phyloP scores from a whole-genome alignment of 371 early-diverging fungal species.

The Chytridium lagenaria region DNA sequence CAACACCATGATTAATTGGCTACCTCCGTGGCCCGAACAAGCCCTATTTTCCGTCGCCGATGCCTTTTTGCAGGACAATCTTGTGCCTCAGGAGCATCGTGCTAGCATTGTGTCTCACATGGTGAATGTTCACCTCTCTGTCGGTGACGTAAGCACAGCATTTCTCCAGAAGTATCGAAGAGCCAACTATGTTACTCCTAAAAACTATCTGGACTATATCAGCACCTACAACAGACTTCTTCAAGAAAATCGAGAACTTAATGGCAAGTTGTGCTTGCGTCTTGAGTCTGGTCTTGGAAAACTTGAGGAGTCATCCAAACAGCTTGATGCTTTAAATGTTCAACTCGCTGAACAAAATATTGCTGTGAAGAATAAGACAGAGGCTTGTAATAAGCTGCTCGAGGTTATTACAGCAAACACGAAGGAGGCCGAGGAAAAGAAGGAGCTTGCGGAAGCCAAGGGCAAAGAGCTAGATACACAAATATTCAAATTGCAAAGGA shows the following conservation, averaged over 20 bases:
- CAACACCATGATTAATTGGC: conserved; percentile 69
- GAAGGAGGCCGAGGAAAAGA: conserved; percentile 65
- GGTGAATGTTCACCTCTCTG: conserved; percentile 63
- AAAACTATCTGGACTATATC: conserved; percentile 67
- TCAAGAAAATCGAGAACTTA: conserved; percentile 59
- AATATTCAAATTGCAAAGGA: conserved; percentile 65
- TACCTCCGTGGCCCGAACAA: conserved; percentile 69
- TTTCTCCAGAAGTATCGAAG: conserved; percentile 62
- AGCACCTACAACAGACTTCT: conserved; percentile 60
- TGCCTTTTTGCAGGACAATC: conserved; percentile 56
- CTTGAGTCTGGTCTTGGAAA: conserved; percentile 64
- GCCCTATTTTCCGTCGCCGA: conserved; percentile 65
- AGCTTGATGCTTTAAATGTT: conserved; percentile 61
- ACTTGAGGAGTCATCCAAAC: conserved; percentile 62
- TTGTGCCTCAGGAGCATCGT: conserved; percentile 53
- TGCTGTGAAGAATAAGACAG: conserved; percentile 64
- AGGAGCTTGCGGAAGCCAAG: conserved; percentile 61
- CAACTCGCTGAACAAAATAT: conserved; percentile 67
- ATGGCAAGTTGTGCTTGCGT: conserved; percentile 56
- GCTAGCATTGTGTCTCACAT: conserved; percentile 58
- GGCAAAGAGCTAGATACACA: conserved; percentile 62
- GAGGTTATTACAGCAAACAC: conserved; percentile 65
- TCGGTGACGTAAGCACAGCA: conserved; percentile 52
- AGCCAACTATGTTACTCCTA: conserved; percentile 66
- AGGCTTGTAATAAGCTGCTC: conserved; percentile 64